phyloP scores from a whole-genome alignment of 2,329 filamentous ascomycete genomes.

The Emergomyces pasteurianus region DNA sequence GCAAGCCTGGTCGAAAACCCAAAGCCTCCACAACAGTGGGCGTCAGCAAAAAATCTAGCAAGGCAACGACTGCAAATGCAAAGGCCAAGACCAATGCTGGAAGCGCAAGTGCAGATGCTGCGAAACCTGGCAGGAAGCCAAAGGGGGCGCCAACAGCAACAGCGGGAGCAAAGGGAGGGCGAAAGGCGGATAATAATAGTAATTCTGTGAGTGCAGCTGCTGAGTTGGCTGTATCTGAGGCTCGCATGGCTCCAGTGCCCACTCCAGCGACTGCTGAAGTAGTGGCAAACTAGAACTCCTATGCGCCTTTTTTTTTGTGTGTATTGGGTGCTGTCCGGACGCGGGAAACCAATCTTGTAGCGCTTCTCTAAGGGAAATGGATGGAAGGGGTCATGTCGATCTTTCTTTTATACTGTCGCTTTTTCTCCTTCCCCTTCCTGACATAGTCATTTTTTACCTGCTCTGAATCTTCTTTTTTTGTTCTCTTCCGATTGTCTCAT shows the following conservation, averaged over 20 bases:
- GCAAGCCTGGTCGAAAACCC: neutral
- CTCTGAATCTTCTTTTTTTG: neutral
- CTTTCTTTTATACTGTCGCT: neutral
- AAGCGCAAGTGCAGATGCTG: neutral
- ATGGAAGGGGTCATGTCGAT: neutral
- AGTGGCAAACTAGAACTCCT: neutral
- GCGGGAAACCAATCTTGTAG: neutral
- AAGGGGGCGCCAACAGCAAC: neutral
- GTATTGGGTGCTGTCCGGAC: neutral
- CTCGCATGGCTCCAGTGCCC: neutral
- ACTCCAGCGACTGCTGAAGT: neutral
- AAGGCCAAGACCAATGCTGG: neutral
- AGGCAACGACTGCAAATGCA: neutral
- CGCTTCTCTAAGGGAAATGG: neutral
- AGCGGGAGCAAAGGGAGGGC: neutral
- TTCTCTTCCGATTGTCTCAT: neutral
- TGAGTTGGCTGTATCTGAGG: neutral
- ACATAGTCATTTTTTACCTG: neutral
- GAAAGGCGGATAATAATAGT: neutral
- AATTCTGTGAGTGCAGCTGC: neutral
- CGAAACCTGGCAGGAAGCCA: neutral
- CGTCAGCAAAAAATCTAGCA: neutral
- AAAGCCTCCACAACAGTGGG: neutral
- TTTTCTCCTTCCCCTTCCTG: neutral
- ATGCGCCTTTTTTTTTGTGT: neutral